These are phyloP conservation scores for Leersia perrieri DNA, from an alignment of 176 grass and related monocot genomes.

Conservation along the genomic window DNA sequence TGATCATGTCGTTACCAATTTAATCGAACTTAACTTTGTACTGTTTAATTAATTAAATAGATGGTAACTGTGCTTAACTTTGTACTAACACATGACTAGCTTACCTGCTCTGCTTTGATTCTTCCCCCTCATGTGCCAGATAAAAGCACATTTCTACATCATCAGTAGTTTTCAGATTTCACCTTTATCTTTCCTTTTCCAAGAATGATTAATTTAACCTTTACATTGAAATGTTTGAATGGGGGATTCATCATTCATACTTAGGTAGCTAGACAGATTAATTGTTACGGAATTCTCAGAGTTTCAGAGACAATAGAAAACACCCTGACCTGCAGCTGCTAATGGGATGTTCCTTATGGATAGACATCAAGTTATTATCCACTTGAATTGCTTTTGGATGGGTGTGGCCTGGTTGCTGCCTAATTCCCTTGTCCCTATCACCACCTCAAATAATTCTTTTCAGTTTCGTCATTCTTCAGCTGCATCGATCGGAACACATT, in stretches of 20 bases:
- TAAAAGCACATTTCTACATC: background rate
- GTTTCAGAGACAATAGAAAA: background rate
- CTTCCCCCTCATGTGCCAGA: background rate
- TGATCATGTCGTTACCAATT: too few relatives aligned
- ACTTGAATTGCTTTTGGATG: slow-evolving; percentile 14
- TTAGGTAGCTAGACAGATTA: background rate
- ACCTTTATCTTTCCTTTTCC: background rate
- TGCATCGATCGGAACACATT: background rate
- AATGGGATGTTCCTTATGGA: slow-evolving; percentile 30
- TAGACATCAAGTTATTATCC: slow-evolving; percentile 37
- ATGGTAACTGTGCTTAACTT: background rate
- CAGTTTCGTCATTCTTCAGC: background rate
- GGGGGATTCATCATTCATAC: background rate
- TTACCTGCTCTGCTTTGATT: background rate
- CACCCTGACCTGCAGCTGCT: background rate
- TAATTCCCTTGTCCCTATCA: slow-evolving; percentile 33
- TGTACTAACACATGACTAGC: background rate
- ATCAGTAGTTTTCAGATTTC: background rate
- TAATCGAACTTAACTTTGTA: too few relatives aligned
- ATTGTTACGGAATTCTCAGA: background rate
- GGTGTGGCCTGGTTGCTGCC: slow-evolving; percentile 2
- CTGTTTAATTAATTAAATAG: too few relatives aligned
- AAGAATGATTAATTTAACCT: background rate
- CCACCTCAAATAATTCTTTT: background rate
- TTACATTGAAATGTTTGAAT: background rate